A percentile compares a stretch with the other conserved stretches of the same genome.
Evolutionary conservation across 495 filamentous ascomycete species (phyloP).

Genomic region (Penicillium taxi): DNA sequence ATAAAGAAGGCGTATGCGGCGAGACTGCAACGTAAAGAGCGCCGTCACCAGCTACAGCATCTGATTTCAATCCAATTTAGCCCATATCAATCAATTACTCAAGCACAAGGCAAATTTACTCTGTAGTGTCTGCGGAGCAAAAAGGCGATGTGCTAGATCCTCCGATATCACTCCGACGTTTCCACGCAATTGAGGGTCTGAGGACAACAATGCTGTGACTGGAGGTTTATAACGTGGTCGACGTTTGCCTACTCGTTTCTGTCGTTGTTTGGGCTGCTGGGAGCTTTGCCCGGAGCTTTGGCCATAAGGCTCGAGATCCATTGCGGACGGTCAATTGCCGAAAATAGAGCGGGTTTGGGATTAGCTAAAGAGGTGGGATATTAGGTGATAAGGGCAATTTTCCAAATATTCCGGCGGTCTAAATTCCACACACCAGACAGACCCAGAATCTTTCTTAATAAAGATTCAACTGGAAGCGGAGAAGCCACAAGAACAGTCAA

Average conservation of each 20-base stretch:
- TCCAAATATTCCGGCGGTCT: slow-evolving; percentile 2
- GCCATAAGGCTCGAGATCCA: slow-evolving; percentile 33
- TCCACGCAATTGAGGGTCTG: slow-evolving; percentile 80
- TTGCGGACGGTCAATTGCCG: slow-evolving; percentile 23
- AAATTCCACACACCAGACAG: slow-evolving; percentile 5
- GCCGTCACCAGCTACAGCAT: slow-evolving; percentile 19
- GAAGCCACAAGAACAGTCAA: slow-evolving; percentile 5
- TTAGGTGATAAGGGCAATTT: slow-evolving; percentile 2
- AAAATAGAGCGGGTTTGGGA: slow-evolving; percentile 12
- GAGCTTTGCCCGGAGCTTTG: slow-evolving; percentile 33
- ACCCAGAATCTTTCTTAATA: slow-evolving; percentile 2
- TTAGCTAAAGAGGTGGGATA: neutral
- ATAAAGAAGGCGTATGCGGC: slow-evolving; percentile 61
- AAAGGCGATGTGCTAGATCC: slow-evolving; percentile 75
- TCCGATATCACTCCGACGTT: slow-evolving; percentile 82
- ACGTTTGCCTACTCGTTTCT: slow-evolving; percentile 28
- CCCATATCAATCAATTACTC: slow-evolving; percentile 7
- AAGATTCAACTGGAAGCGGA: slow-evolving; percentile 6
- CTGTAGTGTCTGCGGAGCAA: slow-evolving; percentile 46
- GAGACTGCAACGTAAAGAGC: slow-evolving; percentile 68
- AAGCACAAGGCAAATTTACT: slow-evolving; percentile 16
- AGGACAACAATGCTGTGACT: slow-evolving; percentile 53
- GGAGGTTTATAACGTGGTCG: slow-evolving; percentile 47
- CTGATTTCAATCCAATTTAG: slow-evolving; percentile 5
- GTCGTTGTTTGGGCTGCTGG: slow-evolving; percentile 36